These are phyloP conservation scores for Aquanectria penicillioides DNA, from an alignment of 2,329 filamentous ascomycete species.

Conservation along the genomic window DNA sequence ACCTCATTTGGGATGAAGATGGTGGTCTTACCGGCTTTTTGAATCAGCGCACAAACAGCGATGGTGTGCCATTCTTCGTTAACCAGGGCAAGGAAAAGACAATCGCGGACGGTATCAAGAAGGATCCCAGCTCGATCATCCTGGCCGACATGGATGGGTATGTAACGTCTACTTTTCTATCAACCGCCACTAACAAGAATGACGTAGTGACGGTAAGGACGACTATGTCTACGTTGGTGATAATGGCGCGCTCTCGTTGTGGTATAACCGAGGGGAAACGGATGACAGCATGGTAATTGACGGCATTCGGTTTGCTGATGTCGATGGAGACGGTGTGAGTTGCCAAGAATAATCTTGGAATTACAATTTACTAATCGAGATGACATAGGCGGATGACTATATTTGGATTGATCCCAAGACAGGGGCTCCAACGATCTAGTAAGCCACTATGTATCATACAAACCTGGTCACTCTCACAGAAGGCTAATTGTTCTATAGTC, in stretches of 20 bases:
- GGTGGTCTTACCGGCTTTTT: conserved; percentile 16
- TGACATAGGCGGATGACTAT: conserved; percentile 8
- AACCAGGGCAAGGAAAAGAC: conserved; percentile 8
- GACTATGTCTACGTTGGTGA: conserved; percentile 34
- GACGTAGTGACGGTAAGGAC: conserved; percentile 10
- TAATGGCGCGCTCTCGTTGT: conserved; percentile 36
- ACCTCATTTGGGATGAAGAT: conserved; percentile 23
- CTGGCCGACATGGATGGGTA: conserved; percentile 35
- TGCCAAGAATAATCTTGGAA: neutral
- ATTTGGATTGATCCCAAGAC: conserved; percentile 18
- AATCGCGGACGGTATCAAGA: conserved; percentile 15
- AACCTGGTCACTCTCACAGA: neutral
- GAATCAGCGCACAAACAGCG: conserved; percentile 11
- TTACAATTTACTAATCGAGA: neutral
- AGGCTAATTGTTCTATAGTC: neutral
- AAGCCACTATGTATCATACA: neutral
- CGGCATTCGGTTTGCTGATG: conserved; percentile 18
- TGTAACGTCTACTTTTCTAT: neutral
- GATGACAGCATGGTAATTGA: conserved; percentile 12
- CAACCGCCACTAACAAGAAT: too few species aligned
- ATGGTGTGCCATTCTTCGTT: conserved; percentile 16
- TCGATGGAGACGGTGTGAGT: conserved; percentile 21
- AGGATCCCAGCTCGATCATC: conserved; percentile 18
- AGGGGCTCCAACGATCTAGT: conserved; percentile 13
- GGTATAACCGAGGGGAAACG: conserved; percentile 15